Evolutionary conservation across 495 filamentous ascomycete genomes (phyloP), one percentile per base, ranked within the genome.

Genomic region (Penicillium macrosclerotiorum): DNA sequence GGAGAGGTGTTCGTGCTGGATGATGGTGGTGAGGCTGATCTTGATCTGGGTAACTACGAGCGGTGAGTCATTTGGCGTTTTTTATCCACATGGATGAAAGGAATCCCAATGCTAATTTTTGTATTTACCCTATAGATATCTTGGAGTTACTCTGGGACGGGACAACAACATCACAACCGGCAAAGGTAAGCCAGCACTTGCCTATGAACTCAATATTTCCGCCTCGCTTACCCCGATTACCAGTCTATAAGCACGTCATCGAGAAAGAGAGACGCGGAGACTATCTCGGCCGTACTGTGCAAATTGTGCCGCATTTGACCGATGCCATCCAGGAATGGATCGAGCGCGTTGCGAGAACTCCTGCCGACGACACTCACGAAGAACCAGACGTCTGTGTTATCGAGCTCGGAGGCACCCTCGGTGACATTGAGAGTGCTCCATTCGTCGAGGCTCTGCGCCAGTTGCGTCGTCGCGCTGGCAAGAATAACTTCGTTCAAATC

Each of bases 11-110:
- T 83, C 51, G 85, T 89, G 17, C 74, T 83, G 27, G 75, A 84
- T 60, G 86, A 90, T 55, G 85, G 86, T 37, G 87, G 84, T 42
- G 89, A 95, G 69, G 80, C 83, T 38, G 93, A 98, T 67, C 79
- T 98, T 8, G 93, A 98, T 65, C 79, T 98, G 14, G 93, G 93
- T 31, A 96, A 97, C 72, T 98, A 98, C 65, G 92, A 97, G 68
- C 54, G 59, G 8, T n/a, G n/a, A n/a, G n/a, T n/a, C n/a, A n/a
- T n/a, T n/a, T n/a, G n/a, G n/a, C n/a, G n/a, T n/a, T n/a, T n/a
- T n/a, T n/a, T n/a, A n/a, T n/a, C n/a, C n/a, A n/a, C n/a, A n/a
- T n/a, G n/a, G n/a, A n/a, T n/a, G n/a, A n/a, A n/a, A n/a, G n/a
- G n/a, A n/a, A n/a, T n/a, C n/a, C n/a, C n/a, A n/a, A n/a, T n/a